phyloP scores from a whole-genome alignment of 129 eudicot genomes.

The Ambrosia trifida region DNA sequence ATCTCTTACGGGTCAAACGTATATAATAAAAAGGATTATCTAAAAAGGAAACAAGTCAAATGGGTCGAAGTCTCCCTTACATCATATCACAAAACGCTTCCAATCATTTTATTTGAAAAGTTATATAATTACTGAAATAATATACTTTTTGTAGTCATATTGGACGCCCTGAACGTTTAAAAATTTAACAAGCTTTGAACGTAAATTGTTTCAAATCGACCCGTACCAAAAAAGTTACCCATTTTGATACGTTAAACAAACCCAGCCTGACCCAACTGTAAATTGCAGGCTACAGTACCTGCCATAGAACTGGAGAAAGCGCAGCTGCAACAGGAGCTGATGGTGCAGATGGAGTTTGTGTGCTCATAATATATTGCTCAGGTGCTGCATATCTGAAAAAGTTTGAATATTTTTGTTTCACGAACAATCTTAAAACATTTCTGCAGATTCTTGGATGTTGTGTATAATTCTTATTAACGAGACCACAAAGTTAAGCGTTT shows the following conservation, averaged over 20 bases:
- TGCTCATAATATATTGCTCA: constrained; percentile 99
- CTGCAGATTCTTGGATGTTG: not conserved
- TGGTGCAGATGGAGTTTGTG: constrained; percentile 99
- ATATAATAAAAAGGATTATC: not conserved
- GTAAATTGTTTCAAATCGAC: not conserved
- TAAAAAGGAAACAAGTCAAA: not conserved
- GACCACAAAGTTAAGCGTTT: not conserved
- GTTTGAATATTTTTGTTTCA: constrained; percentile 3
- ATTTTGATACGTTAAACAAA: not conserved
- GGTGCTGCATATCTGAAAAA: constrained; percentile 85
- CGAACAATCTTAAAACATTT: not conserved
- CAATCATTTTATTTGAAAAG: not conserved
- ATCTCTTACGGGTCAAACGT: not conserved
- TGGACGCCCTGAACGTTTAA: not conserved
- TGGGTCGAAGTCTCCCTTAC: not conserved
- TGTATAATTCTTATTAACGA: not conserved
- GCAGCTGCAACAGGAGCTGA: constrained; percentile 96
- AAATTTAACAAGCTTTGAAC: not conserved
- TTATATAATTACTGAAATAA: not conserved
- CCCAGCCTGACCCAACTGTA: not conserved
- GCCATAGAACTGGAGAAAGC: constrained; percentile 98
- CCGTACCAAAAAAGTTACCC: not conserved
- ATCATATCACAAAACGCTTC: not conserved
- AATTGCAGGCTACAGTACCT: constrained; percentile 44
- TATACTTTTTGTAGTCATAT: not conserved